Evolutionary conservation across 1,284 basidiomycete species (phyloP).

Genomic region (Ceratobasidium sp.): DNA sequence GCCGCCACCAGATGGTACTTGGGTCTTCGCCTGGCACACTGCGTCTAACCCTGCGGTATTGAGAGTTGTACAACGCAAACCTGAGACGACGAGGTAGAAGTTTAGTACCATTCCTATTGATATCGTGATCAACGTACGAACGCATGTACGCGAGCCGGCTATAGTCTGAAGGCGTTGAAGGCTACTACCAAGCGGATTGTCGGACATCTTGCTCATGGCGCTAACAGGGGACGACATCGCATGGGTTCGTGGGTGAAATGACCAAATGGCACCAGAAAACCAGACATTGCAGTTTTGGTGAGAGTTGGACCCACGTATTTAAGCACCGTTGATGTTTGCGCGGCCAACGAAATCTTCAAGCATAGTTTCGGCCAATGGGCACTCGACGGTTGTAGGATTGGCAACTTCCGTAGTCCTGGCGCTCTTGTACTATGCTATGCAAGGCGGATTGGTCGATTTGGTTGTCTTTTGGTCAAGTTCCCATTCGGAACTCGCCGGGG

Average conservation of each 20-base stretch:
- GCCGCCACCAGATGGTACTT: slow-evolving; percentile 66
- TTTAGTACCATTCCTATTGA: slow-evolving; percentile 71
- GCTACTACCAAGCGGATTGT: slow-evolving; percentile 72
- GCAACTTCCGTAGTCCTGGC: too few species aligned
- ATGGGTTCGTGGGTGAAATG: slow-evolving; percentile 39
- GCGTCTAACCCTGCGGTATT: slow-evolving; percentile 55
- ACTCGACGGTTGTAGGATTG: too few species aligned
- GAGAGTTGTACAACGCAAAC: slow-evolving; percentile 69
- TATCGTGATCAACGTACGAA: slow-evolving; percentile 66
- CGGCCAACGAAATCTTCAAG: too few species aligned
- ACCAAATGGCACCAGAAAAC: too few species aligned
- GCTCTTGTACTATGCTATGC: too few species aligned
- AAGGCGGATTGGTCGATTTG: too few species aligned
- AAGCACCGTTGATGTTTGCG: too few species aligned
- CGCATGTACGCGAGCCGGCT: slow-evolving; percentile 89
- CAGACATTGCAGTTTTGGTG: too few species aligned
- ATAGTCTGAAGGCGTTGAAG: slow-evolving; percentile 85
- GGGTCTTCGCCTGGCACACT: slow-evolving; percentile 54
- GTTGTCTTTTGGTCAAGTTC: too few species aligned
- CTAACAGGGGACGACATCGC: slow-evolving; percentile 57
- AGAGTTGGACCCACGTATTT: too few species aligned
- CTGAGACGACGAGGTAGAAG: slow-evolving; percentile 55
- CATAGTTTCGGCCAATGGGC: too few species aligned
- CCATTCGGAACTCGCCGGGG: too few species aligned
- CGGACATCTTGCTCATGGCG: slow-evolving; percentile 77